These are phyloP conservation scores for Scenedesmus sp. DNA, from an alignment of 163 green algal genomes.

Conservation along the genomic window DNA sequence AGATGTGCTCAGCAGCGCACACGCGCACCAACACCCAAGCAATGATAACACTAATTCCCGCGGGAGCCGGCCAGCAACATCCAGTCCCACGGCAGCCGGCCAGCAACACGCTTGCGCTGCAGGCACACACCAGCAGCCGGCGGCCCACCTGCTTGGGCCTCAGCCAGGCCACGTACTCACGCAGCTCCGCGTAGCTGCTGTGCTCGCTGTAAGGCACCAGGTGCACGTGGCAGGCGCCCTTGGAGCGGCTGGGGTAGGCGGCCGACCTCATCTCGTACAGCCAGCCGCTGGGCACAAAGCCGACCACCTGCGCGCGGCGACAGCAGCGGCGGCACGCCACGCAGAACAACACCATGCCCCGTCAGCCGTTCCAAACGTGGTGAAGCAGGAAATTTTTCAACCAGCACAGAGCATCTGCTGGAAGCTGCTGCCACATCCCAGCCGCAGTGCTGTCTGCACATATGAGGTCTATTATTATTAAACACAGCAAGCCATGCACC, in stretches of 20 bases:
- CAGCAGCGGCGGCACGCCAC: not conserved
- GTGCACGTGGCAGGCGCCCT: slow-evolving; percentile 75
- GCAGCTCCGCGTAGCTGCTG: slow-evolving; percentile 80
- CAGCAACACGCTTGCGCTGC: too few species aligned
- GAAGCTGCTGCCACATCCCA: too few species aligned
- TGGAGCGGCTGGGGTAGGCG: slow-evolving; percentile 71
- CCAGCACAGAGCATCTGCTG: too few species aligned
- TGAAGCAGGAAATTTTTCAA: too few species aligned
- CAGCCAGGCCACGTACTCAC: slow-evolving; percentile 78
- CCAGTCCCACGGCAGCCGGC: too few species aligned
- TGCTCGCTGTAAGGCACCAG: slow-evolving; percentile 92
- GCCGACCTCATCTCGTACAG: slow-evolving; percentile 76
- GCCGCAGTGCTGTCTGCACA: too few species aligned
- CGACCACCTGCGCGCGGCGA: slow-evolving; percentile 71
- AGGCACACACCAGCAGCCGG: not conserved
- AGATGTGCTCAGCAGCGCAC: too few species aligned
- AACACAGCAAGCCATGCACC: too few species aligned
- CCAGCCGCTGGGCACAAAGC: slow-evolving; percentile 90
- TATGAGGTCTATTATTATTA: too few species aligned
- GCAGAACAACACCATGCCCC: not conserved
- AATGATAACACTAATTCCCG: too few species aligned
- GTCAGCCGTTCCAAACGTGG: not conserved
- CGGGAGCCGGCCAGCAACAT: too few species aligned
- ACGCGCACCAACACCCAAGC: too few species aligned
- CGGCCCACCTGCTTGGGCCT: slow-evolving; percentile 34